A percentile compares a stretch with the other conserved stretches of the same genome.
phyloP scores from a whole-genome alignment of 768 basidiomycete species.

The Flagelloscypha sp. region DNA sequence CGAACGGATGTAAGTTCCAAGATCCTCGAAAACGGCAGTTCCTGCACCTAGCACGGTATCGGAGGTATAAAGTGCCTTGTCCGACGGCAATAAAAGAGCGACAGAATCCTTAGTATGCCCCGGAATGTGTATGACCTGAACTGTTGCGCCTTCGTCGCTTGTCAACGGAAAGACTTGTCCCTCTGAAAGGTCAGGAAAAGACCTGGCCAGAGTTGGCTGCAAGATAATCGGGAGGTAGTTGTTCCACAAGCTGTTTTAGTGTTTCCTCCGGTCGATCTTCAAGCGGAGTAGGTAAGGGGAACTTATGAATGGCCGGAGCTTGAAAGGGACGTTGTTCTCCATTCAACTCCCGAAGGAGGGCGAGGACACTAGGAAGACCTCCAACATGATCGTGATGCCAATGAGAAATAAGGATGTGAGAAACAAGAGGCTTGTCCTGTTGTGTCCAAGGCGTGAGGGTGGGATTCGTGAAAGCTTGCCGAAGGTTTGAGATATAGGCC shows the following conservation, averaged over 20 bases:
- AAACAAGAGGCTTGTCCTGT: constrained; percentile 47
- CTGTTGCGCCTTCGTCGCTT: too few species aligned
- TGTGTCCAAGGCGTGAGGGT: too few species aligned
- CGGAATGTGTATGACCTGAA: constrained; percentile 75
- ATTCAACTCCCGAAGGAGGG: constrained; percentile 60
- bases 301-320: constrained; percentile 73
- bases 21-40: constrained; percentile 82
- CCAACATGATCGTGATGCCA: constrained; percentile 83
- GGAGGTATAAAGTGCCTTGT: constrained; percentile 76
- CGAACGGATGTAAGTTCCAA: constrained; percentile 58
- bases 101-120: constrained; percentile 90
- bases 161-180: constrained; percentile 45
- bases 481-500: constrained; percentile 56
- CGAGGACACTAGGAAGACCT: constrained; percentile 65
- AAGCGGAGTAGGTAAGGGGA: constrained; percentile 30
- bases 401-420: constrained; percentile 89
- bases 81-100: constrained; percentile 58
- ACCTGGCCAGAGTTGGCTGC: constrained; percentile 32
- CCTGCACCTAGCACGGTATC: constrained; percentile 90
- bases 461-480: constrained; percentile 16
- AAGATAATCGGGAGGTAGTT: constrained; percentile 37
- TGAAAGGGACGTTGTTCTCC: constrained; percentile 38
- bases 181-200: constrained; percentile 54
- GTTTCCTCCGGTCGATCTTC: constrained; percentile 20
- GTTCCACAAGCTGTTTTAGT: constrained; percentile 31